Evolutionary conservation across 2,329 filamentous ascomycete species (phyloP), one percentile per base, ranked within the genome.

Genomic region (Cucurbitaria berberidis): DNA sequence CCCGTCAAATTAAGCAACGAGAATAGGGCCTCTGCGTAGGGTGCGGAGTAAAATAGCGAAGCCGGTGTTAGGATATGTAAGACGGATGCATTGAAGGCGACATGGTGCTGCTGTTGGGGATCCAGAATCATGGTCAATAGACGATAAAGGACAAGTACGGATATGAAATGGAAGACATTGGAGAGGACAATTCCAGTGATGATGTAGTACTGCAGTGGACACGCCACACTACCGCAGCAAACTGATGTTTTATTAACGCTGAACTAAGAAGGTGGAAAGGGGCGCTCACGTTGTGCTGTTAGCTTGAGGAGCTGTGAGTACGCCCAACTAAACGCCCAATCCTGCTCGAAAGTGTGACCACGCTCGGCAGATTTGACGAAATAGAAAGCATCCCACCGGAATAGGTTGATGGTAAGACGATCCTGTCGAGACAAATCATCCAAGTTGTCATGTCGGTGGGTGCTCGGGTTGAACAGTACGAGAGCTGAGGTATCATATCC

Each of bases 41-140:
- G 91, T 0, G 93, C 89, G 0, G 89, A 93, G 16, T 99, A 83
- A 70, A 99, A 98, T 2, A 97, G 76, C 0, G 93, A 93, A 0
- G 90, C 95, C 0, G 95, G 93, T 0, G 90, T 95, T 43, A 98
- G 69, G 49, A 96, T 83, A 73, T 98, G 91, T 43, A 98, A 78
- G 15, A 84, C 77, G 3, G 91, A 86, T 8, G 91, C 82, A 19
- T 89, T 70, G 56, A 93, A 86, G 1, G 90, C 83, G 35, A 89
- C 73, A n/a, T 72, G 79, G 58, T 58, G 62, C 40, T 63, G 70
- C 26, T 63, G 58, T 5, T 47, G 47, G 5, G 56, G 55, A 35
- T 56, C 66, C 54, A 80, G 68, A 9, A 93, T 64, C 7, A 82
- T 73, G 48, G 80, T 69, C 2, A 87, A 85, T 19, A 96, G 83